Percentiles rank a stretch among this genome's conserved stretches.
These are phyloP conservation scores for Lotmaria passim DNA, from an alignment of 208 protist species.

Conservation along the genomic window DNA sequence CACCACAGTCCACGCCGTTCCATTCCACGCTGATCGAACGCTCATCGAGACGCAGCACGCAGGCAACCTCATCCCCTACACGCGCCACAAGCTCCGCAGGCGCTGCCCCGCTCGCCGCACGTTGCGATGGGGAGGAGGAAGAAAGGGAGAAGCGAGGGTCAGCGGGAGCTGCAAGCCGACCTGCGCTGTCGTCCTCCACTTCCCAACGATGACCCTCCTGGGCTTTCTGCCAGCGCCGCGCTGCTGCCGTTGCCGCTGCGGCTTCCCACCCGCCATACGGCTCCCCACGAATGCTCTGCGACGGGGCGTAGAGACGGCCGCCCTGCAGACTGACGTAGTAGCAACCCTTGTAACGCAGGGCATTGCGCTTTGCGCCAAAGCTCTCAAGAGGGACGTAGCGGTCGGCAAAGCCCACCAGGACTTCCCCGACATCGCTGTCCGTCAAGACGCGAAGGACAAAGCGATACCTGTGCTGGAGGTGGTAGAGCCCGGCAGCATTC, in stretches of 20 bases:
- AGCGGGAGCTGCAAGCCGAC: not conserved
- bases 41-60: slow-evolving; percentile 29
- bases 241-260: slow-evolving; percentile 14
- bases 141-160: not conserved
- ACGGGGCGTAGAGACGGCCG: slow-evolving; percentile 42
- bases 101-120: not conserved
- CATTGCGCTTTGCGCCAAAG: slow-evolving; percentile 48
- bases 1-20: slow-evolving; percentile 55
- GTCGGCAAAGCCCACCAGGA: slow-evolving; percentile 63
- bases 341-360: slow-evolving; percentile 45
- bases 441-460: slow-evolving; percentile 24
- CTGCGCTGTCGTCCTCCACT: not conserved
- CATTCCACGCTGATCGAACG: slow-evolving; percentile 42
- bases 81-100: slow-evolving; percentile 16
- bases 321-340: slow-evolving; percentile 50
- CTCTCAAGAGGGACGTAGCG: slow-evolving; percentile 56
- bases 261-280: slow-evolving; percentile 3
- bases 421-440: slow-evolving; percentile 28
- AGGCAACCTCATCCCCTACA: slow-evolving; percentile 49
- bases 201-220: too few species aligned
- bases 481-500: slow-evolving; percentile 13
- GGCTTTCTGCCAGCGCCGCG: slow-evolving; percentile 10
- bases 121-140: not conserved
- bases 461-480: slow-evolving; percentile 17
- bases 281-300: slow-evolving; percentile 15